Evolutionary conservation across 768 basidiomycete species (phyloP), one percentile per base, ranked within the genome.

Genomic region (Dioszegia crocea): DNA sequence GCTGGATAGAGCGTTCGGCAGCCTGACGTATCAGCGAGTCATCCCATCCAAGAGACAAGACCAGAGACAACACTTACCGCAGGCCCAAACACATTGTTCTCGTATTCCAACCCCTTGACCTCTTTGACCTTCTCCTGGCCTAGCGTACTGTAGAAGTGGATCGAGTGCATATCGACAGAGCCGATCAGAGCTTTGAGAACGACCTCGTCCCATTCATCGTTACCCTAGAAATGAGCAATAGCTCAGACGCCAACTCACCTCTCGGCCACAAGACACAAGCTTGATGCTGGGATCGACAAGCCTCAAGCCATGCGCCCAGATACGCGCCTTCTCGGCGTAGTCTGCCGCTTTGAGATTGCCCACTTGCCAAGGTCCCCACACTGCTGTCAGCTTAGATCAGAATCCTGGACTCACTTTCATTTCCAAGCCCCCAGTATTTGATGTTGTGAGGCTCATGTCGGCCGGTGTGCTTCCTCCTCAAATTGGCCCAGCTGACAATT

Each of bases 221-320:
- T 48, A 21, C 56, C 56, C 48, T 57, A n/a, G 26, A 24, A 4
- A 19, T 56, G 21, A 57, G 17, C 60, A 19, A 26, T 14, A 9
- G 8, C 12, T 3, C 8, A n/a, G n/a, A n/a, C n/a, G 4, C 29
- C n/a, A 21, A 59, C 62, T 55, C 39, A 67, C 70, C 53, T 63
- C 64, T 30, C 71, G 63, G 49, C 84, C 85, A 62, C 85, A 86
- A 3, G 81, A 80, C 23, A 85, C 78, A 6, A 86, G 73, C 57
- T 82, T 78, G 66, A 85, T 82, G 17, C 57, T 78, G 0, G 84
- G 84, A 63, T 86, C 85, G 3, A 85, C 80, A 0, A 85, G 76
- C 26, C 79, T 78, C 23, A 86, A 75, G 0, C 83, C 84, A 65
- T 85, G 84, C 2, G 84, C 84, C 85, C 85, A 86, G 60, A 82